phyloP scores from a whole-genome alignment of 257 asterid genomes.

The Penstemon davidsonii region DNA sequence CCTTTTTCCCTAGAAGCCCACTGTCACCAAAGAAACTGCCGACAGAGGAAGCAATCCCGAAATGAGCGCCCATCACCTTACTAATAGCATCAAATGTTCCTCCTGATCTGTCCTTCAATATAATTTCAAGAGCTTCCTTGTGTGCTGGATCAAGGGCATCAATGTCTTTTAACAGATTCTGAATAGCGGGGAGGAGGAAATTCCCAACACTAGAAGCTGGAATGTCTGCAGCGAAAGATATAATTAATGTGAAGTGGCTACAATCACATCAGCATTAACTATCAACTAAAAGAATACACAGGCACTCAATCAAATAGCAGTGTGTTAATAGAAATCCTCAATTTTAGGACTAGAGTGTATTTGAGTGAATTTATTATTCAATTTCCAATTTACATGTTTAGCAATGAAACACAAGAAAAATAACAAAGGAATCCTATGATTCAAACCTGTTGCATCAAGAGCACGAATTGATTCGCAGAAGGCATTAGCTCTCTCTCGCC shows the following conservation, averaged over 20 bases:
- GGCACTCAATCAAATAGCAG: neutral
- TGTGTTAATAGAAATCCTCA: neutral
- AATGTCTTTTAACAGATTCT: conserved; percentile 74
- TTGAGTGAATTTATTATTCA: neutral
- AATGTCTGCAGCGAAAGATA: conserved; percentile 59
- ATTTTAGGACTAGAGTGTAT: neutral
- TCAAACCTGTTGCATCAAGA: conserved; percentile 93
- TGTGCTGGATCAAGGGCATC: conserved; percentile 99
- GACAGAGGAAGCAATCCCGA: conserved; percentile 78
- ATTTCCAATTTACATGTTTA: neutral
- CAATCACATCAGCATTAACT: neutral
- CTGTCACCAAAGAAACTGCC: conserved; percentile 88
- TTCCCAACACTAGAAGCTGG: conserved; percentile 70
- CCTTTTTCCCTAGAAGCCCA: conserved; percentile 79
- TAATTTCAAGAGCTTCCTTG: conserved; percentile 95
- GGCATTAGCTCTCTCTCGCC: conserved; percentile 84
- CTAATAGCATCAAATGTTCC: conserved; percentile 78
- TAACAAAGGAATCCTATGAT: conserved; percentile 24
- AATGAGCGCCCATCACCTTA: conserved; percentile 95
- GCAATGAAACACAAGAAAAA: neutral
- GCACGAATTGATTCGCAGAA: conserved; percentile 98
- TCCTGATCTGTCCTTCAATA: conserved; percentile 89
- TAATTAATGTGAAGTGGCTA: neutral
- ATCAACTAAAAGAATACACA: neutral
- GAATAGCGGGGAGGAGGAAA: conserved; percentile 85